Percentiles rank a stretch among this genome's conserved stretches.
Evolutionary conservation across 1,284 basidiomycete species (phyloP).

Genomic region (Pseudozyma sp.): DNA sequence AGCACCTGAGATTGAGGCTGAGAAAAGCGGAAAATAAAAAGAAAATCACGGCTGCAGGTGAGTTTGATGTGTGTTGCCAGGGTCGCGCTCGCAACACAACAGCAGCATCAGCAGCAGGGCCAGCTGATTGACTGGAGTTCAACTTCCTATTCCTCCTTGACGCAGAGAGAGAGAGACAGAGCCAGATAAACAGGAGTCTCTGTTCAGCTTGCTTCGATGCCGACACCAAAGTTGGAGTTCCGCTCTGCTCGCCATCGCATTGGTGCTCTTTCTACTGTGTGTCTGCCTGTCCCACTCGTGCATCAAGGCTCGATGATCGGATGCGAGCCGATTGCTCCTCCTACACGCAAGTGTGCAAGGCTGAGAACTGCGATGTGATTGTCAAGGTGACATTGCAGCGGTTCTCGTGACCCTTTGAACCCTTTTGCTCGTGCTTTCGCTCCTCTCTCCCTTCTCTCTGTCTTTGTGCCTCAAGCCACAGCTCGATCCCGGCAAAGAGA

Average conservation of each 20-base stretch:
- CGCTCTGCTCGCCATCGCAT: too few relatives aligned
- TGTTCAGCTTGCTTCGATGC: too few relatives aligned
- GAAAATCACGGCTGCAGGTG: slow-evolving; percentile 12
- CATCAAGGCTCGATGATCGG: slow-evolving; percentile 27
- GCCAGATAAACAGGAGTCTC: too few relatives aligned
- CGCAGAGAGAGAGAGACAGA: too few relatives aligned
- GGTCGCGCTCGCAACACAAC: background rate
- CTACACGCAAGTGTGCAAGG: background rate
- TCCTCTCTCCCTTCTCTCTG: too few relatives aligned
- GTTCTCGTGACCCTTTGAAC: background rate
- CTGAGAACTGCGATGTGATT: too few relatives aligned
- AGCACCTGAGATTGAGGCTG: background rate
- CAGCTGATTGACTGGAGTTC: too few relatives aligned
- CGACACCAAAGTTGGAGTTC: too few relatives aligned
- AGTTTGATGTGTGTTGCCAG: background rate
- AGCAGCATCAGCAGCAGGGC: background rate
- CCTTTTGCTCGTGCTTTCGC: background rate
- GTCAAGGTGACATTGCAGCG: too few relatives aligned
- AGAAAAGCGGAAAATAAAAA: background rate
- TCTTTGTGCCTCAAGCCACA: too few relatives aligned
- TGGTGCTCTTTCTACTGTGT: background rate
- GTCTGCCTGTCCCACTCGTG: background rate
- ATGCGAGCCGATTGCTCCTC: slow-evolving; percentile 8
- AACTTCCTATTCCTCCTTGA: too few relatives aligned
- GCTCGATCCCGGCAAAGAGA: background rate